A percentile compares a stretch with the other conserved stretches of the same genome.
phyloP scores from a whole-genome alignment of 2,329 filamentous ascomycete species.

The Seiridium cupressi region DNA sequence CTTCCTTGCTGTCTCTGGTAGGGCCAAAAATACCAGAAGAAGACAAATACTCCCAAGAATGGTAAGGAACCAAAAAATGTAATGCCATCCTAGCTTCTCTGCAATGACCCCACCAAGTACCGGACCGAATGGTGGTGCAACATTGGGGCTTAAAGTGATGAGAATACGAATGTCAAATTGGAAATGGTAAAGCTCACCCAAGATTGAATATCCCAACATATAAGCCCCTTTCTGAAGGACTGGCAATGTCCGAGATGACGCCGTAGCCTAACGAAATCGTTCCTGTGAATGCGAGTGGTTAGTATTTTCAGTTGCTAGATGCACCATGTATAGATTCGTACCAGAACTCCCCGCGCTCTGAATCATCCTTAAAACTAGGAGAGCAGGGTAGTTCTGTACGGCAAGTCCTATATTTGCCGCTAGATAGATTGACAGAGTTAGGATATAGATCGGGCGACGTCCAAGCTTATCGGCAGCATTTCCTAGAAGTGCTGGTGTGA shows the following conservation, averaged over 20 bases:
- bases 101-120: constrained; percentile 46
- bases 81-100: constrained; percentile 44
- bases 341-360: constrained; percentile 13
- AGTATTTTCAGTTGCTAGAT: neutral
- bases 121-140: constrained; percentile 33
- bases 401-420: constrained; percentile 11
- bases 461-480: constrained; percentile 12
- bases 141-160: constrained; percentile 22
- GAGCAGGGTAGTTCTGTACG: constrained; percentile 7
- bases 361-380: constrained; percentile 13
- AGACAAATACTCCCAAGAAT: constrained; percentile 32
- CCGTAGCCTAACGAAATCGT: constrained; percentile 39
- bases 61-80: constrained; percentile 47
- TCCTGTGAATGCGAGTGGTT: constrained; percentile 6
- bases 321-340: neutral
- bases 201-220: constrained; percentile 43
- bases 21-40: constrained; percentile 33
- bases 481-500: constrained; percentile 5
- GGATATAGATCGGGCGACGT: constrained; percentile 3
- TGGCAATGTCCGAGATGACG: constrained; percentile 50
- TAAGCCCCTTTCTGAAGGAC: constrained; percentile 46
- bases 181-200: constrained; percentile 19
- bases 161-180: neutral
- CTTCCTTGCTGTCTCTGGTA: constrained; percentile 30
- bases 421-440: constrained; percentile 8